These are phyloP conservation scores for Dendrobium nobile DNA, from an alignment of 106 monocot genomes.

Conservation along the genomic window DNA sequence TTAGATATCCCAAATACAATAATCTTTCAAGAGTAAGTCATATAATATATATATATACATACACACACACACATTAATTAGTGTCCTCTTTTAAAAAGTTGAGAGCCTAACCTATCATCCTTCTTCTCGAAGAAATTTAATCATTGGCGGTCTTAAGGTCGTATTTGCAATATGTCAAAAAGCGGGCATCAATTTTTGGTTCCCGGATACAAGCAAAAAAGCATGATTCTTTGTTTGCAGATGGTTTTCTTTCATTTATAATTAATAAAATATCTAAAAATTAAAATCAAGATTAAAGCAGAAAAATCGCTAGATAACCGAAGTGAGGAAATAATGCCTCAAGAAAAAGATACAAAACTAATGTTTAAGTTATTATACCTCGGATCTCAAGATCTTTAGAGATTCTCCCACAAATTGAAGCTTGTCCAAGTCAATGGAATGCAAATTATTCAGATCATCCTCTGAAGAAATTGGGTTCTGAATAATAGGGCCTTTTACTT, in stretches of 20 bases:
- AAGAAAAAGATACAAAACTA: not conserved
- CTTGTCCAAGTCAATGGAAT: conserved; percentile 77
- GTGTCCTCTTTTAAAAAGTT: no score
- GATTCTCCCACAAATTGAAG: conserved; percentile 88
- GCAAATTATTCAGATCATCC: conserved; percentile 54
- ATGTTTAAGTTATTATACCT: conserved; percentile 37
- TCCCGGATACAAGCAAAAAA: no score
- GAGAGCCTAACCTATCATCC: no score
- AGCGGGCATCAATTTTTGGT: no score
- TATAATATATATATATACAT: no score
- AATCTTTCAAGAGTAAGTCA: no score
- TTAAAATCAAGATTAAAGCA: not conserved
- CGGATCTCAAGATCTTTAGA: conserved; percentile 56
- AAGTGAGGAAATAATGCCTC: not conserved
- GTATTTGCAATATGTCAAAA: no score
- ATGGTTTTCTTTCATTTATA: no score
- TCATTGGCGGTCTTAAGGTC: no score
- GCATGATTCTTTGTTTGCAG: no score
- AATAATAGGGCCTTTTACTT: conserved; percentile 79
- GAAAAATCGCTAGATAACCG: not conserved
- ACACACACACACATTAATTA: no score
- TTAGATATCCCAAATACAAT: not conserved
- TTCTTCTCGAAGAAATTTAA: no score
- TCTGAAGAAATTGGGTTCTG: conserved; percentile 53
- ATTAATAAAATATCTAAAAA: not conserved